Evolutionary conservation across 2,329 filamentous ascomycete species (phyloP).

Genomic region (Trichoderma harzianum): DNA sequence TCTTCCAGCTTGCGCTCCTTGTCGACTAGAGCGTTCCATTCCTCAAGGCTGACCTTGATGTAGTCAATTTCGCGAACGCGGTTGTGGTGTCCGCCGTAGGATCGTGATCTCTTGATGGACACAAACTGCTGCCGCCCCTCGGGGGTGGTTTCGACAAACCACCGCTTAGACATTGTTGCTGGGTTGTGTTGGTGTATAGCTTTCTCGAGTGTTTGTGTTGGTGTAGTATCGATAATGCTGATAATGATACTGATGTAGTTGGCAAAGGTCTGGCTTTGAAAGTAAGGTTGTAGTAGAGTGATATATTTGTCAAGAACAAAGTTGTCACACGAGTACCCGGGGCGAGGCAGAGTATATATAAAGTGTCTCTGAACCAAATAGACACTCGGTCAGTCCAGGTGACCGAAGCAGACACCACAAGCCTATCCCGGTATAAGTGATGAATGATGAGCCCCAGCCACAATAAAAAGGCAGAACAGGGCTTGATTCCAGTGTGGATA

Average conservation of each 20-base stretch:
- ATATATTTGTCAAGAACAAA: not conserved
- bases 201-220: not conserved
- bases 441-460: constrained; percentile 15
- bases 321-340: not conserved
- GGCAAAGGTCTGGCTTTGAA: not conserved
- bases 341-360: constrained; percentile 10
- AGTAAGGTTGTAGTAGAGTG: not conserved
- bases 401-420: constrained; percentile 16
- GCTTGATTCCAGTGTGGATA: not conserved
- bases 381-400: constrained; percentile 20
- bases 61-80: constrained; percentile 34
- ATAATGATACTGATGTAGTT: not conserved
- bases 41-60: constrained; percentile 35
- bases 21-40: constrained; percentile 37
- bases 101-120: constrained; percentile 39
- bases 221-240: constrained; percentile 7
- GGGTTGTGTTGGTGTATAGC: not conserved
- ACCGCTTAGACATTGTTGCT: constrained; percentile 34
- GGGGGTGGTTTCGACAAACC: constrained; percentile 36
- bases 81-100: constrained; percentile 32
- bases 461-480: not conserved
- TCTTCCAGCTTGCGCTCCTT: constrained; percentile 36
- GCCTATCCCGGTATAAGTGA: not conserved
- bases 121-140: constrained; percentile 37
- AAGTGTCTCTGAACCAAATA: constrained; percentile 3